A percentile compares a stretch with the other conserved stretches of the same genome.
Evolutionary conservation across 352 stramenopile species (phyloP).

Genomic region (Phytophthora hibernalis): DNA sequence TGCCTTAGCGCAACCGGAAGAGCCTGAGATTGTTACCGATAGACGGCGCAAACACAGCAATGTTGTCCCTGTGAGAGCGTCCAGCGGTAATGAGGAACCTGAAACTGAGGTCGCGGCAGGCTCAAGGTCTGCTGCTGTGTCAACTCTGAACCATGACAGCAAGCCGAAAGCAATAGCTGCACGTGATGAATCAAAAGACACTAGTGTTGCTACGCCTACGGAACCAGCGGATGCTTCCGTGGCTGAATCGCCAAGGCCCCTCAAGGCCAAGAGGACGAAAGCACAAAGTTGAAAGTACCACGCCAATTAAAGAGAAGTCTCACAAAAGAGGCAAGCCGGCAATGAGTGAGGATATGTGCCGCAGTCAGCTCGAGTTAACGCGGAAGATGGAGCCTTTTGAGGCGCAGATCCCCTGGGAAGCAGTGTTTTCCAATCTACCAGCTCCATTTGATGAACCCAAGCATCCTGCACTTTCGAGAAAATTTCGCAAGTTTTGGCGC

Average conservation of each 20-base stretch:
- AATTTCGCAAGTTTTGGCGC: constrained; percentile 50
- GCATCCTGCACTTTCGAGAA: constrained; percentile 26
- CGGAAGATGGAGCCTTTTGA: constrained; percentile 35
- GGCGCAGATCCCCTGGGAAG: constrained; percentile 43
- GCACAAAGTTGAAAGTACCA: background rate
- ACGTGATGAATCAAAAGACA: background rate
- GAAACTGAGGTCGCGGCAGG: background rate
- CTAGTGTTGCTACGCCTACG: background rate
- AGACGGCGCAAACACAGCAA: no score
- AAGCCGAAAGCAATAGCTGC: background rate
- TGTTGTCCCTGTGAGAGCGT: no score
- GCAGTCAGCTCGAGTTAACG: constrained; percentile 26
- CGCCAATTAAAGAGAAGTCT: constrained; percentile 2
- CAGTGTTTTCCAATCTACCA: constrained; percentile 39
- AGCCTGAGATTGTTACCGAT: background rate
- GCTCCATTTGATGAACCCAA: constrained; percentile 47
- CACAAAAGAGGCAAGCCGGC: constrained; percentile 25
- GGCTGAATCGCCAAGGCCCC: background rate
- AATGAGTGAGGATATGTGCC: constrained; percentile 25
- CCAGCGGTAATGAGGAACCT: background rate
- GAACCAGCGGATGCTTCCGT: background rate
- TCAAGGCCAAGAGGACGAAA: constrained; percentile 6
- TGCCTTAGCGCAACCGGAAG: background rate
- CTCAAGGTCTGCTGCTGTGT: background rate
- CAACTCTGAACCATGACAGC: background rate